These are phyloP conservation scores for Annulohypoxylon maeteangense DNA, from an alignment of 495 filamentous ascomycete species.

Conservation along the genomic window DNA sequence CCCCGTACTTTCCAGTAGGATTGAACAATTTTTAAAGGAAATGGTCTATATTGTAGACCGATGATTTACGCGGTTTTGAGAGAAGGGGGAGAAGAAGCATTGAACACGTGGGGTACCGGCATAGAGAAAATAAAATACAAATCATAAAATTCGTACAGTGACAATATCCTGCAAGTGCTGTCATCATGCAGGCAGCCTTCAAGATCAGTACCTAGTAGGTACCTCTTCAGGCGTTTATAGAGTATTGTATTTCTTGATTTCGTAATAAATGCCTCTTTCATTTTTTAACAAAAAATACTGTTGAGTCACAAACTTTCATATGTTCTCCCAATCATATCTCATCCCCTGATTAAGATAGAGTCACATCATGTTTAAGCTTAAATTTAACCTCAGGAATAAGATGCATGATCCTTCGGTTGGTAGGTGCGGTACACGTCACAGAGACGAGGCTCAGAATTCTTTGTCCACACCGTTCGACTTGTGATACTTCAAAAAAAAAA, in stretches of 20 bases:
- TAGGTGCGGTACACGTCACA: not conserved
- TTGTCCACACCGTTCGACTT: not conserved
- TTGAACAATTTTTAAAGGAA: not conserved
- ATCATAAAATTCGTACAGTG: not conserved
- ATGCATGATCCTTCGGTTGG: not conserved
- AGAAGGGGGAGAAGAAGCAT: not conserved
- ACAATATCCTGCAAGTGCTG: not conserved
- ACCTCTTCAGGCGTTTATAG: no score
- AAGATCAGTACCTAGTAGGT: not conserved
- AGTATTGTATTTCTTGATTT: no score
- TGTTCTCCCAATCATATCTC: not conserved
- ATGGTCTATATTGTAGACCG: not conserved
- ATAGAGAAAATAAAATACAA: not conserved
- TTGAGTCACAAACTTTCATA: not conserved
- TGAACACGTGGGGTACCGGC: not conserved
- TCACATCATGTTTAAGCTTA: not conserved
- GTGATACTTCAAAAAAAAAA: no score
- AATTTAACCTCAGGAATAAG: not conserved
- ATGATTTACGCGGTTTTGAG: not conserved
- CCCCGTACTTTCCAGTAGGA: not conserved
- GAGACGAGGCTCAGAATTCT: not conserved
- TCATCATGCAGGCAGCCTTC: not conserved
- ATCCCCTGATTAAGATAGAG: not conserved
- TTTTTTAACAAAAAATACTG: not conserved
- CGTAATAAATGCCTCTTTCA: no score